Conservation (phyloP, 2,329 filamentous ascomycete species). For the Dothideomycetes sp. region DNA sequence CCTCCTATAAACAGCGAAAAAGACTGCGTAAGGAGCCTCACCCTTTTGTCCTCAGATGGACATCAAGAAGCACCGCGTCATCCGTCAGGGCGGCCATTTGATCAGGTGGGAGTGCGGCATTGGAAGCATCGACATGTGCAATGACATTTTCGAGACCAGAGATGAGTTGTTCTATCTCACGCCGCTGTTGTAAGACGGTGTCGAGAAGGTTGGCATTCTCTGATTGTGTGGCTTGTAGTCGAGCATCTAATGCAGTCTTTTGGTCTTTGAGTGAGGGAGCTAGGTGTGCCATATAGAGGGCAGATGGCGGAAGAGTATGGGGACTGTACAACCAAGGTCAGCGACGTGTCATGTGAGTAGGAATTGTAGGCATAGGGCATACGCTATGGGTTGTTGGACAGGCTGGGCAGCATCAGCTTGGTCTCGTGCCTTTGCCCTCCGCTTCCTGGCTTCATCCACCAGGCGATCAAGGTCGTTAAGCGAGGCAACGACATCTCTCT, state of each 20-base stretch:
- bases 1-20: too few species aligned
- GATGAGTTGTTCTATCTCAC: constrained; percentile 46
- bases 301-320: constrained; percentile 46
- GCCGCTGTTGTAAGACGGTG: constrained; percentile 41
- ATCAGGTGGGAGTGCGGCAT: constrained; percentile 25
- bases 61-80: constrained; percentile 19
- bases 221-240: constrained; percentile 37
- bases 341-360: constrained; percentile 1
- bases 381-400: constrained; percentile 32
- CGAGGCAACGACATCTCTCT: constrained; percentile 44
- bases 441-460: constrained; percentile 45
- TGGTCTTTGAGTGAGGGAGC: constrained; percentile 43
- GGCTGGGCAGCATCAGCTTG: constrained; percentile 22
- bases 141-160: constrained; percentile 45
- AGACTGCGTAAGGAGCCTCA: too few species aligned
- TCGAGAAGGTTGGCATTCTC: constrained; percentile 43
- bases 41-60: constrained; percentile 14
- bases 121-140: constrained; percentile 43
- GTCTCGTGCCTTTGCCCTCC: constrained; percentile 35
- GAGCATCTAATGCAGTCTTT: constrained; percentile 36
- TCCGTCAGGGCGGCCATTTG: constrained; percentile 18
- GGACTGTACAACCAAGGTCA: constrained; percentile 31
- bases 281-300: constrained; percentile 48
- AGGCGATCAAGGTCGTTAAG: constrained; percentile 51
- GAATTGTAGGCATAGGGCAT: constrained; percentile 19